These are phyloP conservation scores for Saccharomycopsis guyanensis DNA, from an alignment of 805 yeast species.

Conservation along the genomic window DNA sequence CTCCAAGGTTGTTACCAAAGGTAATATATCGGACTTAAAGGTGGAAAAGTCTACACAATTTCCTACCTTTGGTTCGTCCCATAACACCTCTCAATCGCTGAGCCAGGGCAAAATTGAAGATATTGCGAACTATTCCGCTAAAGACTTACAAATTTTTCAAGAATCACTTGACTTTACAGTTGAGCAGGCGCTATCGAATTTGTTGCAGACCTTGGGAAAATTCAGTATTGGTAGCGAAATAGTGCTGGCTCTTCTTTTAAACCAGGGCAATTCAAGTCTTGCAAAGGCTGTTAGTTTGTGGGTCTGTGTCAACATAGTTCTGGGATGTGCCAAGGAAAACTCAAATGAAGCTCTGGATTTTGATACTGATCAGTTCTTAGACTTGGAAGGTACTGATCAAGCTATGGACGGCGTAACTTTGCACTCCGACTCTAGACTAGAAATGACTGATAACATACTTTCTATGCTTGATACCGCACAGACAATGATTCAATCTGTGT, in stretches of 20 bases:
- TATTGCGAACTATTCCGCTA: background rate
- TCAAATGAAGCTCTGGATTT: constrained; percentile 15
- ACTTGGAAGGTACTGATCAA: constrained; percentile 25
- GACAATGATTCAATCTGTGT: constrained; percentile 23
- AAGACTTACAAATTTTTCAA: constrained; percentile 9
- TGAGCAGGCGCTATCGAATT: constrained; percentile 4
- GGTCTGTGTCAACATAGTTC: constrained; percentile 30
- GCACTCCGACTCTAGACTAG: no score
- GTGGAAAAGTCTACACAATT: background rate
- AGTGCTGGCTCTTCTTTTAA: constrained; percentile 7
- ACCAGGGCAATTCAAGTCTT: constrained; percentile 6
- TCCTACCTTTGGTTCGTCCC: background rate
- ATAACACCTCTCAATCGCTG: background rate
- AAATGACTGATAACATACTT: constrained; percentile 8
- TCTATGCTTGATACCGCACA: constrained; percentile 26
- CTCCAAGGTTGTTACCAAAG: background rate
- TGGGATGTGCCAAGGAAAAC: constrained; percentile 24
- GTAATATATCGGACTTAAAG: constrained; percentile 8
- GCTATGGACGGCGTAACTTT: no score
- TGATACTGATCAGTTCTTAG: constrained; percentile 25
- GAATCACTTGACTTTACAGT: constrained; percentile 5
- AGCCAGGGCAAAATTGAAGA: no score
- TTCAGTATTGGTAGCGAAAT: background rate
- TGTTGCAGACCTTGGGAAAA: constrained; percentile 12
- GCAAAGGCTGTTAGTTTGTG: constrained; percentile 30